Evolutionary conservation across 352 stramenopile species (phyloP), one percentile per base, ranked within the genome.

Genomic region (Phytopythium ostracodes): DNA sequence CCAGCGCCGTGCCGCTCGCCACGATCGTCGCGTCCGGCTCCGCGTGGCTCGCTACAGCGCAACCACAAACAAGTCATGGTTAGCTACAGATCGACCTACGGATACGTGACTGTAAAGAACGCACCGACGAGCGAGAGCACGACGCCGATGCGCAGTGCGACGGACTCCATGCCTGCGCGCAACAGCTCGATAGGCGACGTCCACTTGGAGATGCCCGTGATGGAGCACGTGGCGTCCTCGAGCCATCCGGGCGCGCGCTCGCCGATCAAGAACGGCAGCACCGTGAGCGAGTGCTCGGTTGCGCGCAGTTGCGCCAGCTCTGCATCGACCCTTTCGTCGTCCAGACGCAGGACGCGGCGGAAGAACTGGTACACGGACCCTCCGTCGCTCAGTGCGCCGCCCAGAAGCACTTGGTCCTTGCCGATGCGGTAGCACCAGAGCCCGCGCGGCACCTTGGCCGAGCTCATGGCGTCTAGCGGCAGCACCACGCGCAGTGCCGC

Each of bases 341-440:
- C 68, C 17, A 93, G 58, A 35, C 64, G 69, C 65, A 98, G 71
- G 11, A 88, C 84, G 17, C 93, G 73, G 44, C 79, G 70, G 53
- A 92, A 88, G 78, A 96, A 99, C 58, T 97, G 89, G 62, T 96
- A 93, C 10, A 98, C 76, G n/a, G 90, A 98, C n/a, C 94, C 96
- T n/a, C 96, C 96, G 73, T 99, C 96, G 36, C 93, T 98, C n/a
- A 99, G 73, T 0, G 96, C 96, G 27, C 94, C 96, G n/a, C 96
- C 96, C 0, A 99, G 68, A 60, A 99, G 65, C 54, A 98, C 64
- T 24, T 88, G 78, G 38, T 91, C 67, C 24, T 79, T 73, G 55
- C 94, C 73, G 42, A 98, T 87, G 38, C 93, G 87, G 70, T 98
- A 99, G 72, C 93, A 98, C 84, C 95, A 99, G 18, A 99, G 72